These are phyloP conservation scores for Coemansia sp. DNA, from an alignment of 192 early-diverging fungal genomes.

Conservation along the genomic window DNA sequence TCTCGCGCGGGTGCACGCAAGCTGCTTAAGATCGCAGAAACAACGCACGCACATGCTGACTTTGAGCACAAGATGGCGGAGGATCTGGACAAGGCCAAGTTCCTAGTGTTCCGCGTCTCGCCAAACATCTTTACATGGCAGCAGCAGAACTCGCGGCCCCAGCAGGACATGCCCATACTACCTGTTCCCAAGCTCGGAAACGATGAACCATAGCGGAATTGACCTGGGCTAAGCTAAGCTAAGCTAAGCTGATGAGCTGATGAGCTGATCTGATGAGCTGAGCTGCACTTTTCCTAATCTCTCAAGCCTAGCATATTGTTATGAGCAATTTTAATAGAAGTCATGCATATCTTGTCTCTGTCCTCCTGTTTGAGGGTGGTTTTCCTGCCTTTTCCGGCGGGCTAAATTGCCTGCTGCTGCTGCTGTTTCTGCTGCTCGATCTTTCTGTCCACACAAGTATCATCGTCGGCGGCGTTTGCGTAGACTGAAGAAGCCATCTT, in stretches of 20 bases:
- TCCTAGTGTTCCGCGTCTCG: constrained; percentile 45
- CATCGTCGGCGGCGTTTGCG: background rate
- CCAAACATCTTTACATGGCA: constrained; percentile 47
- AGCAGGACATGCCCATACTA: background rate
- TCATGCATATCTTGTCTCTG: background rate
- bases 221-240: no score
- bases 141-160: background rate
- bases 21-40: constrained; percentile 33
- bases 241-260: no score
- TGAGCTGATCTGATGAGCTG: no score
- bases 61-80: constrained; percentile 48
- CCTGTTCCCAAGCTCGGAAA: background rate
- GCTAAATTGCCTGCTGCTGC: background rate
- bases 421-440: background rate
- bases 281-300: no score
- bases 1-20: constrained; percentile 43
- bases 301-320: no score
- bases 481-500: background rate
- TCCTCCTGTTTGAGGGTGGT: background rate
- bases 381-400: no score
- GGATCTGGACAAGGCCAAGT: constrained; percentile 32
- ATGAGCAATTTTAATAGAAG: background rate
- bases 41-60: constrained; percentile 42
- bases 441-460: no score
- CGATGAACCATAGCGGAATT: background rate